A percentile compares a stretch with the other conserved stretches of the same genome.
Conservation (phyloP, 2,329 filamentous ascomycete genomes). For the Hymenoscyphus repandus region DNA sequence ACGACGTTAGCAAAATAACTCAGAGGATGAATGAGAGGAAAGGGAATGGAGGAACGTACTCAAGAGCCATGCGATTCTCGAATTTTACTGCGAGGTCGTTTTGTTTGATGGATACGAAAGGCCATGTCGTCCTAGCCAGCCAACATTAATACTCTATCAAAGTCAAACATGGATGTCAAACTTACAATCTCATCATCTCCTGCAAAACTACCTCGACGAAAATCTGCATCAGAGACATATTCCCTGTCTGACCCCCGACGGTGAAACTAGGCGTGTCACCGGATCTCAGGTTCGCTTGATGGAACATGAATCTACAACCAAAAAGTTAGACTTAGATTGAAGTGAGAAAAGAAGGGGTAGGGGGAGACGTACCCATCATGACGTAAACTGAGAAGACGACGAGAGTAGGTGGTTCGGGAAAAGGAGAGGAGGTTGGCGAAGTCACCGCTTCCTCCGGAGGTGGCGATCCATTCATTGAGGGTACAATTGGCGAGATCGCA, state of each 20-base stretch:
- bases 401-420: slow-evolving; percentile 45
- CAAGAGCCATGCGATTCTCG: neutral
- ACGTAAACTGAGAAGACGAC: slow-evolving; percentile 47
- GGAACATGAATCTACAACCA: slow-evolving; percentile 1
- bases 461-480: slow-evolving; percentile 52
- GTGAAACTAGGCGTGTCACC: slow-evolving; percentile 34
- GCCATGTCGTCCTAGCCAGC: slow-evolving; percentile 41
- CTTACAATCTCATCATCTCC: slow-evolving; percentile 18
- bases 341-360: neutral
- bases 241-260: slow-evolving; percentile 12
- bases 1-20: too few relatives aligned
- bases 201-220: slow-evolving; percentile 21
- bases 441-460: slow-evolving; percentile 46
- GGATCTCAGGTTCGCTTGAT: slow-evolving; percentile 46
- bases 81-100: neutral
- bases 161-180: neutral
- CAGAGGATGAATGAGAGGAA: too few relatives aligned
- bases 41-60: neutral
- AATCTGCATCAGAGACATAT: slow-evolving; percentile 18
- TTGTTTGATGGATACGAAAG: slow-evolving; percentile 37
- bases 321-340: neutral
- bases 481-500: slow-evolving; percentile 52
- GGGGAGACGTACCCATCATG: slow-evolving; percentile 6
- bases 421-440: slow-evolving; percentile 46
- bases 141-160: neutral